Base-by-base conservation (phyloP, 2,329 filamentous ascomycete species). In the Plenodomus biglobosus region DNA sequence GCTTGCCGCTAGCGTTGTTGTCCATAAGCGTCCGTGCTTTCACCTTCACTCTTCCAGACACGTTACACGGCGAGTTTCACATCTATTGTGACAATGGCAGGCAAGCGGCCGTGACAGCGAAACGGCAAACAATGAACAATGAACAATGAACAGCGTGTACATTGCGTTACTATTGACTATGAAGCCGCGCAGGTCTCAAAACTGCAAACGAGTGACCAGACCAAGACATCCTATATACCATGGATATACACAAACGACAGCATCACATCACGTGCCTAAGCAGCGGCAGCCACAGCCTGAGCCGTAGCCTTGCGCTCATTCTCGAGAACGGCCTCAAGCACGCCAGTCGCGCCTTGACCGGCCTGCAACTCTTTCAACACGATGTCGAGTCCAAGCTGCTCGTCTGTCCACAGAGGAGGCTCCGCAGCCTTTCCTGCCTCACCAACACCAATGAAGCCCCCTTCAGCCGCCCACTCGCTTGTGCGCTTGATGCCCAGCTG, bases 391-490 rank as follows among this genome's bases (percentile, higher is more conserved):
- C 87, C 89, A 46, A 99, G 83, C 79, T 99, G 94, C 63, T 82
- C 79, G 64, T 96, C 85, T 1, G 89, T 94, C 94, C 94, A 99
- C 35, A 99, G 85, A n/a, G 92, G 86, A 68, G 83, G 75, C 35
- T 82, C 80, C 2, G 75, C 76, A 46, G 78, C 73, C 15, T 80
- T 80, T 40, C 79, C 80, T 48, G 86, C 76, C 56, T 90, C 86
- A 18, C 94, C 94, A 8, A 99, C 94, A 44, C 92, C 94, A 49
- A 97, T 89, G 75, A 97, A 96, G 7, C 94, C 94, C 39, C 94
- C 94, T 68, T 94, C 82, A 13, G 85, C 84, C 22, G 88, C 88
- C 94, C 94, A 99, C 65, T 95, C 88, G 49, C 86, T 90, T 21
- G 92, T 95, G 64, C 92, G 87, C 80, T 95, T 96, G 75, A 96